Evolutionary conservation across 139 green algal genomes (phyloP), one percentile per base, ranked within the genome.

Genomic region (Closterium sp.): DNA sequence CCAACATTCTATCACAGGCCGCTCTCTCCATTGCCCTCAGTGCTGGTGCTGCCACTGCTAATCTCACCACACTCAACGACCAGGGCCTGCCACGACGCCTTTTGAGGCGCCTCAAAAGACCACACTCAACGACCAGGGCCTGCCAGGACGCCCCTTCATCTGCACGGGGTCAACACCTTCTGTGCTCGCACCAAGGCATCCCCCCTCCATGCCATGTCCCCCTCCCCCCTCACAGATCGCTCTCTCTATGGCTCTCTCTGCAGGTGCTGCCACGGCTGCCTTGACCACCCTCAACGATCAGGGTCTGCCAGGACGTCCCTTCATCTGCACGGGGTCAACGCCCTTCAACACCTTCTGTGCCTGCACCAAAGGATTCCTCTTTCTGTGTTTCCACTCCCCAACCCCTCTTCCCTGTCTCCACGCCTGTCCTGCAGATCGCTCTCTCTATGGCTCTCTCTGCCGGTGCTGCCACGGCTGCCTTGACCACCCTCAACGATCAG

Each of bases 281-380:
- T 28, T 87, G 9, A 87, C 28, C n/a, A 28, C 28, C n/a, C n/a
- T 29, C 84, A 87, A 17, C 84, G 9, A 29, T 28, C 27, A 32
- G 84, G 28, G n/a, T 3, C 5, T 87, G 13, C 7, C 31, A 45
- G 31, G 28, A 2, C 28, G 28, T 10, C 29, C 24, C 9, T 32
- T 45, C 22, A 21, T 87, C 24, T 91, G 89, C 50, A 38, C 62
- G 50, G 89, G 89, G 17, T 38, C 45, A 21, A 91, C 89, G 2
- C 89, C 89, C 21, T 91, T 87, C 50, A 29, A 91, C 50, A 50
- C 17, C 62, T 88, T 87, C 28, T 91, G 89, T 50, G 10, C 89
- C 28, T 13, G 89, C 28, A 50, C 70, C n/a, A 62, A 86, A 32
- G 42, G 2, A 4, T 38, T 38, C 4, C 2, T 5, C 24, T 27